A percentile compares a stretch with the other conserved stretches of the same genome.
Evolutionary conservation across 768 basidiomycete species (phyloP).

Genomic region (Boletus rex-veris): DNA sequence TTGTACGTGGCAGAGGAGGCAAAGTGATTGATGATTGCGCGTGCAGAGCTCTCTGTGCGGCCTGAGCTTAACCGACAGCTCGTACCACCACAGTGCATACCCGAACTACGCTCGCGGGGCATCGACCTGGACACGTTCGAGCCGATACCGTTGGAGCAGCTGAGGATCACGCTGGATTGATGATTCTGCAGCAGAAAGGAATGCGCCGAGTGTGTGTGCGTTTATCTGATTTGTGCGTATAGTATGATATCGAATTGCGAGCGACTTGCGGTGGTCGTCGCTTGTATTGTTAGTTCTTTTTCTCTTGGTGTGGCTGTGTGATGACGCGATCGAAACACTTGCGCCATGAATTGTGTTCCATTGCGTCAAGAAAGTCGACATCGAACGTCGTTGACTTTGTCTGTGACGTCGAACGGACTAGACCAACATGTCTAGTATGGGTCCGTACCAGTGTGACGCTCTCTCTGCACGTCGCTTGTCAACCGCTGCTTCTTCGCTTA

Average conservation of each 20-base stretch:
- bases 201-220: constrained; percentile 16
- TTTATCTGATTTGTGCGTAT: constrained; percentile 35
- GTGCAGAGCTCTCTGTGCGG: constrained; percentile 87
- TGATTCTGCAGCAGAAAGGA: constrained; percentile 29
- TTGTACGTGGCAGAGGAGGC: not conserved
- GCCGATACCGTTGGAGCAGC: constrained; percentile 95
- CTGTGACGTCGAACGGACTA: not conserved
- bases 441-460: constrained; percentile 64
- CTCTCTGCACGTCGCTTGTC: constrained; percentile 61
- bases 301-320: constrained; percentile 15
- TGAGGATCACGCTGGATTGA: constrained; percentile 93
- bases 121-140: constrained; percentile 89
- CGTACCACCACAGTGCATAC: constrained; percentile 87
- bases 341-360: constrained; percentile 35
- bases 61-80: constrained; percentile 92
- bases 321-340: constrained; percentile 12
- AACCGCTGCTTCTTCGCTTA: not conserved
- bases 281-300: constrained; percentile 27
- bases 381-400: not conserved
- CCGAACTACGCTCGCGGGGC: constrained; percentile 79
- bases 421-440: too few relatives aligned
- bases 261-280: constrained; percentile 21
- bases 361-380: constrained; percentile 16
- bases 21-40: constrained; percentile 5
- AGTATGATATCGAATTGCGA: constrained; percentile 35